Evolutionary conservation across 495 filamentous ascomycete genomes (phyloP).

Genomic region (Penicillium ochrochloron): DNA sequence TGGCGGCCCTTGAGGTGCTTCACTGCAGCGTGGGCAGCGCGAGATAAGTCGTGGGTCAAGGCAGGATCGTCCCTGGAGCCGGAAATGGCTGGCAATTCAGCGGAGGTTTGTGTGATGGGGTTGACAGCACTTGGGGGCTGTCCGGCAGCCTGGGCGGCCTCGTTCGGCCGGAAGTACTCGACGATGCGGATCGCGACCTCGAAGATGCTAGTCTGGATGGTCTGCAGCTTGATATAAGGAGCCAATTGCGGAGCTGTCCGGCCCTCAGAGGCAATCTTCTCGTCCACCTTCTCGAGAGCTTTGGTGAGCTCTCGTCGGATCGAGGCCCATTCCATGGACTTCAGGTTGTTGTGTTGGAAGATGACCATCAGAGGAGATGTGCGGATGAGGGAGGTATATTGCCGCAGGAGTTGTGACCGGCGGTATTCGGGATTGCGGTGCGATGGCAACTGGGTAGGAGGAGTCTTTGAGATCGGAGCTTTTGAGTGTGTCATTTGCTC

Average conservation of each 20-base stretch:
- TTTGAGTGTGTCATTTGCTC: constrained; percentile 58
- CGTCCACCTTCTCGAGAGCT: constrained; percentile 71
- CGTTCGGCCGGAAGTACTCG: constrained; percentile 77
- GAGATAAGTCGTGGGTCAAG: constrained; percentile 76
- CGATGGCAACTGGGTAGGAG: constrained; percentile 83
- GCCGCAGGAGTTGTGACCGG: constrained; percentile 91
- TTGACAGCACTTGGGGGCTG: constrained; percentile 45
- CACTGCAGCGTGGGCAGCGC: constrained; percentile 65
- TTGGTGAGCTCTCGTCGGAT: constrained; percentile 78
- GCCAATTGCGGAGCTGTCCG: constrained; percentile 48
- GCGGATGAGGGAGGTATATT: constrained; percentile 91
- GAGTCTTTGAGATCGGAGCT: constrained; percentile 58
- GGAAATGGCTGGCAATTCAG: constrained; percentile 36
- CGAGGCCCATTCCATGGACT: constrained; percentile 82
- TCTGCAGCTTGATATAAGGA: constrained; percentile 71
- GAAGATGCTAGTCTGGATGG: constrained; percentile 88
- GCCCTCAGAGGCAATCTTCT: constrained; percentile 53
- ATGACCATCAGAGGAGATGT: constrained; percentile 87
- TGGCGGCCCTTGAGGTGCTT: constrained; percentile 56
- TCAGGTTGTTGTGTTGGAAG: constrained; percentile 97
- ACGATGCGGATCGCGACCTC: constrained; percentile 79
- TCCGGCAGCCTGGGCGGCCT: constrained; percentile 34
- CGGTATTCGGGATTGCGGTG: constrained; percentile 83
- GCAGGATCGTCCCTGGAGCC: constrained; percentile 50
- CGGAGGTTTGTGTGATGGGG: constrained; percentile 48